Base-by-base conservation (phyloP, 2,329 filamentous ascomycete genomes). In the Leptographium procerum region DNA sequence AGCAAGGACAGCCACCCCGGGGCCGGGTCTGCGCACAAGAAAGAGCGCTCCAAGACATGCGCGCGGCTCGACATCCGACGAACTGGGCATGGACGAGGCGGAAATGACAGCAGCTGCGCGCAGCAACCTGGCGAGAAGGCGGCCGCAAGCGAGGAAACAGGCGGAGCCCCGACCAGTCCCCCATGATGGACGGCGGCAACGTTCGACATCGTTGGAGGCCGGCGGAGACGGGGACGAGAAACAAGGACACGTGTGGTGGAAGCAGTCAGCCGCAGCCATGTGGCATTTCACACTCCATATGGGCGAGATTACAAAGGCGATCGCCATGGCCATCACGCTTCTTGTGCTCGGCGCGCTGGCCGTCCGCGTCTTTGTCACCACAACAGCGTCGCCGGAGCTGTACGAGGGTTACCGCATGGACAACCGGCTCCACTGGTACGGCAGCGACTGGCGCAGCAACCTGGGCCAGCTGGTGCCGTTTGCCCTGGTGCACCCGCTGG, bases 371-470 rank as follows among this genome's bases (percentile, higher is more conserved):
- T 51, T 62, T 51, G 64, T 63, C 14, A 36, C 63, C 29, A 57
- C 59, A 5, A 65, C 63, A 22, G 55, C 60, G 3, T 24, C 60
- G 16, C 36, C 58, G 8, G 61, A 57, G 40, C 55, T 64, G 28
- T 65, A 65, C 61, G 52, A 63, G 26, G 62, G 62, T 19, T 62
- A 62, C 57, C 57, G 60, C 1, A 50, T 65, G 9, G 61, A 65
- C 62, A 63, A 63, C 56, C 61, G 64, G 2, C 60, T 65, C 31
- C 63, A 56, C 48, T 66, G 64, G 65, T 64, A 65, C 31, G 62
- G 63, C 9, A 48, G 48, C 47, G 65, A 65, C 60, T 65, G 63
- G 64, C 59, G 57, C 34, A 61, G 59, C 57, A 66, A 65, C 24
- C 45, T 66, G 33, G 59, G 60, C 2, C 64, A 65, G 58, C 57